phyloP scores from a whole-genome alignment of 1,139 yeast genomes.

The Zygosaccharomyces sapae region DNA sequence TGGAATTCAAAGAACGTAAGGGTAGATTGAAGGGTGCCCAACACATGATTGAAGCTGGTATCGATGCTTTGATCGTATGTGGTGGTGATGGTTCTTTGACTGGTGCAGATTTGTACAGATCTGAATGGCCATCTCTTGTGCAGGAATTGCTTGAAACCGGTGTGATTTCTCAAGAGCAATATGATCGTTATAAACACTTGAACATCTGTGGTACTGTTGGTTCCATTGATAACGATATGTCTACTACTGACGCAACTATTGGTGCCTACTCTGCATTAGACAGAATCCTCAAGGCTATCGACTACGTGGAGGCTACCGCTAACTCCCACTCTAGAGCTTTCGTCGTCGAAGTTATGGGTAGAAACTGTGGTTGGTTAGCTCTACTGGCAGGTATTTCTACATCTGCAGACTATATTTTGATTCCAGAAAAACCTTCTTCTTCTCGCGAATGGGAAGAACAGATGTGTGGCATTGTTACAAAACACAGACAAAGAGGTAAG shows the following conservation, averaged over 20 bases:
- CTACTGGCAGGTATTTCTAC: constrained; percentile 94
- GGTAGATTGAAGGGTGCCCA: constrained; percentile 82
- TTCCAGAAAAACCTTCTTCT: constrained; percentile 84
- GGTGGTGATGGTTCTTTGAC: constrained; percentile 99
- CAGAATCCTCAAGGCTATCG: constrained; percentile 78
- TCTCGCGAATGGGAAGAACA: constrained; percentile 70
- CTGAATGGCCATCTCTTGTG: constrained; percentile 88
- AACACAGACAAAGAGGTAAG: constrained; percentile 84
- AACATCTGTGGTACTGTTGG: constrained; percentile 95
- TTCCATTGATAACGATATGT: constrained; percentile 96
- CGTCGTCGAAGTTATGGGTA: constrained; percentile 97
- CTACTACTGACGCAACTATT: constrained; percentile 91
- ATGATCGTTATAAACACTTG: constrained; percentile 60
- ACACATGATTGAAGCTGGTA: constrained; percentile 81
- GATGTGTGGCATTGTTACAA: constrained; percentile 61
- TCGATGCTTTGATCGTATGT: constrained; percentile 91
- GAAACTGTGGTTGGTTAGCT: constrained; percentile 99
- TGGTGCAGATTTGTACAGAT: constrained; percentile 91
- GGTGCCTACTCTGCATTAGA: constrained; percentile 94
- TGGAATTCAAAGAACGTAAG: constrained; percentile 73
- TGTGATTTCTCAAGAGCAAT: constrained; percentile 54
- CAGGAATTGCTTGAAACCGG: constrained; percentile 58
- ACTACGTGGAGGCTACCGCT: constrained; percentile 92
- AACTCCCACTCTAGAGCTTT: constrained; percentile 95
- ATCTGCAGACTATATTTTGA: constrained; percentile 88